Evolutionary conservation across 495 filamentous ascomycete species (phyloP).

Genomic region (Penicillium macrosclerotiorum): DNA sequence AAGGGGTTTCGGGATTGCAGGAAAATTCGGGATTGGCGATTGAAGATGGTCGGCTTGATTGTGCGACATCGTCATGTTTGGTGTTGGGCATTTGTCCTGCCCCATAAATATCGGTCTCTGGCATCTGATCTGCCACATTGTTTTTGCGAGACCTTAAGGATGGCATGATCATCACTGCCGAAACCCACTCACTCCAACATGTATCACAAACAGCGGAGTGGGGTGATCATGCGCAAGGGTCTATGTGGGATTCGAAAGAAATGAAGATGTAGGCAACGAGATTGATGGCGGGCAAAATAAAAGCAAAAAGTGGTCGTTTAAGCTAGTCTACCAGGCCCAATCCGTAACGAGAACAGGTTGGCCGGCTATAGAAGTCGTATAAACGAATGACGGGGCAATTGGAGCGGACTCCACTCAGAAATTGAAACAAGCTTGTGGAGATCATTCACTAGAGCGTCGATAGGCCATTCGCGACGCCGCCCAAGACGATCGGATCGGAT

Average conservation of each 20-base stretch:
- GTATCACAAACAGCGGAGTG: background rate
- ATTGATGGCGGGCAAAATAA: background rate
- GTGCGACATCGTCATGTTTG: background rate
- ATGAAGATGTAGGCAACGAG: no score
- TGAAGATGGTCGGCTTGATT: background rate
- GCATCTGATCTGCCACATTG: constrained; percentile 3
- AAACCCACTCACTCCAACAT: background rate
- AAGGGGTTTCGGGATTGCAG: background rate
- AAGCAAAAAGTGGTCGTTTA: background rate
- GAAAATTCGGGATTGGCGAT: background rate
- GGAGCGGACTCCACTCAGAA: constrained; percentile 5
- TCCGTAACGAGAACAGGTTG: constrained; percentile 3
- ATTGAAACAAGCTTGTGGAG: constrained; percentile 10
- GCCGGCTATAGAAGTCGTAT: constrained; percentile 3
- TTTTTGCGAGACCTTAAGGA: constrained; percentile 13
- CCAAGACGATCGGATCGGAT: constrained; percentile 7
- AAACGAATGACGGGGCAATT: constrained; percentile 8
- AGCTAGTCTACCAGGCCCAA: background rate
- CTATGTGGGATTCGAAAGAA: no score
- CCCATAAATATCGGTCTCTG: background rate
- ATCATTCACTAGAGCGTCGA: constrained; percentile 9
- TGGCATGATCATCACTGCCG: constrained; percentile 18
- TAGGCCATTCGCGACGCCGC: constrained; percentile 3
- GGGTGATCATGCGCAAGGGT: background rate
- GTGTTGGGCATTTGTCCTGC: background rate